Conservation (phyloP, 768 basidiomycete genomes). For the Russula olivacea region DNA sequence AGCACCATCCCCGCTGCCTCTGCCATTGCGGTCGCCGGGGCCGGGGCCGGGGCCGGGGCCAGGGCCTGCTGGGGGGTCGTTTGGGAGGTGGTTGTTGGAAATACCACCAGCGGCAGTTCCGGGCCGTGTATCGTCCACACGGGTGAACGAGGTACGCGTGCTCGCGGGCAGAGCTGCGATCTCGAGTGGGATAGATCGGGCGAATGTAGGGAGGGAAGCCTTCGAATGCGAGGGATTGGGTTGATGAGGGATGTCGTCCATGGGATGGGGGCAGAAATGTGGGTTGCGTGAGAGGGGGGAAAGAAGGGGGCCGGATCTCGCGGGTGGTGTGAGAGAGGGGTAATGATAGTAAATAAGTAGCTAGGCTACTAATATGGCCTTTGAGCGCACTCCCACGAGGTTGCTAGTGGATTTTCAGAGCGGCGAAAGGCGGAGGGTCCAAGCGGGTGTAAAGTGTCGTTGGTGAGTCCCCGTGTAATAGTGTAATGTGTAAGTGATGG, state of each 20-base stretch:
- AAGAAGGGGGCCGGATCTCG: not conserved
- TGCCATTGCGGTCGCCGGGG: too few species aligned
- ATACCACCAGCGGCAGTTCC: slow-evolving; percentile 23
- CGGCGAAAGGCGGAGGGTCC: not conserved
- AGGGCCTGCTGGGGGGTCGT: not conserved
- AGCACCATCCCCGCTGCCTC: not conserved
- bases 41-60: too few species aligned
- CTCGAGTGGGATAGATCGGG: slow-evolving; percentile 16
- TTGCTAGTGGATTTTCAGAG: not conserved
- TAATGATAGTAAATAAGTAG: too few species aligned
- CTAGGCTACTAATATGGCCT: not conserved
- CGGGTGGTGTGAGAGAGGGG: not conserved
- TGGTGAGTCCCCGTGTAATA: not conserved
- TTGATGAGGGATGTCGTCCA: slow-evolving; percentile 7
- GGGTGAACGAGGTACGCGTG: slow-evolving; percentile 50
- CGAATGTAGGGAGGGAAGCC: slow-evolving; percentile 21
- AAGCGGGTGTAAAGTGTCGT: not conserved
- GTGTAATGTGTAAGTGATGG: not conserved
- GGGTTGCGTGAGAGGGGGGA: not conserved
- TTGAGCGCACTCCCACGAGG: slow-evolving; percentile 12
- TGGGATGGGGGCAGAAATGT: not conserved
- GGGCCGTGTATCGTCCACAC: slow-evolving; percentile 36
- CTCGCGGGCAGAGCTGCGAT: slow-evolving; percentile 36
- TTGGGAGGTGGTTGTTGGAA: not conserved
- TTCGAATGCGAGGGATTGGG: slow-evolving; percentile 8